Conservation (phyloP, 1,139 yeast genomes). For the Meyerozyma guilliermondii region DNA sequence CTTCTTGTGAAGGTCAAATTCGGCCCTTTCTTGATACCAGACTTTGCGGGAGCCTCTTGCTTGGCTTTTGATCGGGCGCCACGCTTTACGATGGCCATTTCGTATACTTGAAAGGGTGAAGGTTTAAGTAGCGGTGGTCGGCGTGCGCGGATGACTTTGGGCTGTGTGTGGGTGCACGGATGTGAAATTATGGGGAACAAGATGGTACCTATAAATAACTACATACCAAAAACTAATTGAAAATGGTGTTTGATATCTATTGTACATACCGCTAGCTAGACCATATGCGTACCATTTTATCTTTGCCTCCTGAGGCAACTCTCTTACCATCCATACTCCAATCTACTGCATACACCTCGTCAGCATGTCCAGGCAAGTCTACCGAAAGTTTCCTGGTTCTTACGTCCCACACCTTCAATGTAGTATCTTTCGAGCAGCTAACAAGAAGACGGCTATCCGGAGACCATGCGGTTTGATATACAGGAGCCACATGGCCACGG, state of each 20-base stretch:
- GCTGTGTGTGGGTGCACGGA: conserved; percentile 1
- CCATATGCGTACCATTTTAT: conserved; percentile 91
- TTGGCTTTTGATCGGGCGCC: conserved; percentile 62
- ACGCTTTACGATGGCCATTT: conserved; percentile 74
- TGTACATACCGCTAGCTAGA: conserved; percentile 46
- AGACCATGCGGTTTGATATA: conserved; percentile 98
- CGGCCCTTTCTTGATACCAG: conserved; percentile 83
- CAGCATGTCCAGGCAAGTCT: conserved; percentile 93
- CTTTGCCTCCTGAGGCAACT: conserved; percentile 97
- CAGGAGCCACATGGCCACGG: conserved; percentile 97
- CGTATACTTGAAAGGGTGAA: not conserved
- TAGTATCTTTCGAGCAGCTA: conserved; percentile 93
- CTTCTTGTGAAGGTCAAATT: conserved; percentile 82
- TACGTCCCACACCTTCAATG: conserved; percentile 95
- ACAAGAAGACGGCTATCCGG: conserved; percentile 88
- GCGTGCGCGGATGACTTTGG: conserved; percentile 1
- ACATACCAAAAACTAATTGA: not conserved
- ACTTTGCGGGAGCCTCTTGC: conserved; percentile 52
- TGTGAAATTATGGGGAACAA: not conserved
- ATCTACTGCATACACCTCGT: conserved; percentile 95
- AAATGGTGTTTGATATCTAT: not conserved
- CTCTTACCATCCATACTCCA: conserved; percentile 95
- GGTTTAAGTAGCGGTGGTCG: not conserved
- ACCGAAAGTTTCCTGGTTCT: conserved; percentile 76
- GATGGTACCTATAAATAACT: not conserved